phyloP scores from a whole-genome alignment of 306 rosid genomes.

The Nissolia schottii region DNA sequence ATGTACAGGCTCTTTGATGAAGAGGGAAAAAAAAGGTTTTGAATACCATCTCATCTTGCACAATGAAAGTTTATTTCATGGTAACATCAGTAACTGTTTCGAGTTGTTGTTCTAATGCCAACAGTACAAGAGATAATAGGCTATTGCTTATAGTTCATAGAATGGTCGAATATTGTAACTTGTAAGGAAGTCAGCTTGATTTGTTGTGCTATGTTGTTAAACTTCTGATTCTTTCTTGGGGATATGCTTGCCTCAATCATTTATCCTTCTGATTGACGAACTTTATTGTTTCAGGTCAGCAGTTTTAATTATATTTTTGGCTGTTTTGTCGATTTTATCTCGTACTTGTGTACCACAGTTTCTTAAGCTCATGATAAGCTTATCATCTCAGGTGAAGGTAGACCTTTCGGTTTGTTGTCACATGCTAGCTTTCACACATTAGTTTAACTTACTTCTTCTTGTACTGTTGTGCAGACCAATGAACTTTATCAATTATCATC shows the following conservation, averaged over 20 bases:
- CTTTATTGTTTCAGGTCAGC: conserved; percentile 58
- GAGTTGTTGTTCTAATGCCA: not conserved
- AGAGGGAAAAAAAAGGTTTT: not conserved
- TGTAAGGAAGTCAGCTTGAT: not conserved
- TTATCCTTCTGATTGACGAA: conserved; percentile 20
- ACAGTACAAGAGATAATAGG: not conserved
- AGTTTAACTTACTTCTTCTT: conserved; percentile 19
- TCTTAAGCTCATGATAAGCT: conserved; percentile 91
- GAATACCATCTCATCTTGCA: not conserved
- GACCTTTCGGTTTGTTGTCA: conserved; percentile 19
- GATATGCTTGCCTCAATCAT: not conserved
- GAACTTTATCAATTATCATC: conserved; percentile 91
- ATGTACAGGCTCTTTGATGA: not conserved
- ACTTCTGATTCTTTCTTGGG: conserved; percentile 9
- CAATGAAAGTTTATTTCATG: not conserved
- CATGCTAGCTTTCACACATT: conserved; percentile 6
- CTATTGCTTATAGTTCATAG: not conserved
- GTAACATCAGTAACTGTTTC: not conserved
- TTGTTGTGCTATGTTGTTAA: not conserved
- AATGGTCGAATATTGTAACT: conserved; percentile 15
- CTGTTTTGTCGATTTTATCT: conserved; percentile 61
- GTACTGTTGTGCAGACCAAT: conserved; percentile 77
- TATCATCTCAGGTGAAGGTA: conserved; percentile 76
- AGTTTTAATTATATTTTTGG: conserved; percentile 63
- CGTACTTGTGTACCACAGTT: conserved; percentile 87